Conservation (phyloP, 345 rosid genomes). For the Physaria fendleri region DNA sequence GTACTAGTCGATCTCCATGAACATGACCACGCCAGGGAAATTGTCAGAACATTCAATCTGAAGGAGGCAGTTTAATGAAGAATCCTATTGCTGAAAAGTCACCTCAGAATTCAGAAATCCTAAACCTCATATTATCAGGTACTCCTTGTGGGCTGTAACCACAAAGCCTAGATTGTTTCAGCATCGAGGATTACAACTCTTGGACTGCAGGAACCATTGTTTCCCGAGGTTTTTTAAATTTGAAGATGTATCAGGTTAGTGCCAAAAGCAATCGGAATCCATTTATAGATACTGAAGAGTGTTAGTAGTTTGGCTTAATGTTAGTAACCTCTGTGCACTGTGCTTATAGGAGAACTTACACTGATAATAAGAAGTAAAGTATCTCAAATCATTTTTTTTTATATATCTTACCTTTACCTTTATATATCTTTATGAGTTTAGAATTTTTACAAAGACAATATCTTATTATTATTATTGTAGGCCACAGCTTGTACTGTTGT, state of each 20-base stretch:
- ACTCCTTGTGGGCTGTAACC: neutral
- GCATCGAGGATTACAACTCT: neutral
- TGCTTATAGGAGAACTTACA: neutral
- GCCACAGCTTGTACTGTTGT: neutral
- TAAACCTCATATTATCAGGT: neutral
- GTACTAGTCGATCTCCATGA: conserved; percentile 82
- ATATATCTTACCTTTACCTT: neutral
- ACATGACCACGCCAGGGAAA: conserved; percentile 70
- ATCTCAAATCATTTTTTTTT: neutral
- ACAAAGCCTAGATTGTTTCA: neutral
- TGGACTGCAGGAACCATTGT: neutral
- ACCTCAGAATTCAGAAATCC: neutral
- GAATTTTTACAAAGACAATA: neutral
- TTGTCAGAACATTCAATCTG: conserved; percentile 59
- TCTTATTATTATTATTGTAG: neutral
- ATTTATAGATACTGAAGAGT: conserved; percentile 3
- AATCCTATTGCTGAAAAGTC: neutral
- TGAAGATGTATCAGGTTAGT: neutral
- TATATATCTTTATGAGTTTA: neutral
- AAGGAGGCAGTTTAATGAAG: conserved; percentile 67
- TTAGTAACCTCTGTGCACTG: conserved; percentile 14
- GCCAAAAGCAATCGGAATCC: neutral
- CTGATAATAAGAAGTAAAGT: neutral
- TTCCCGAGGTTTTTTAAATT: neutral
- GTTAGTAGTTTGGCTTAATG: neutral